These are phyloP conservation scores for Ganoderma lingzhi DNA, from an alignment of 1,284 basidiomycete species.

Conservation along the genomic window DNA sequence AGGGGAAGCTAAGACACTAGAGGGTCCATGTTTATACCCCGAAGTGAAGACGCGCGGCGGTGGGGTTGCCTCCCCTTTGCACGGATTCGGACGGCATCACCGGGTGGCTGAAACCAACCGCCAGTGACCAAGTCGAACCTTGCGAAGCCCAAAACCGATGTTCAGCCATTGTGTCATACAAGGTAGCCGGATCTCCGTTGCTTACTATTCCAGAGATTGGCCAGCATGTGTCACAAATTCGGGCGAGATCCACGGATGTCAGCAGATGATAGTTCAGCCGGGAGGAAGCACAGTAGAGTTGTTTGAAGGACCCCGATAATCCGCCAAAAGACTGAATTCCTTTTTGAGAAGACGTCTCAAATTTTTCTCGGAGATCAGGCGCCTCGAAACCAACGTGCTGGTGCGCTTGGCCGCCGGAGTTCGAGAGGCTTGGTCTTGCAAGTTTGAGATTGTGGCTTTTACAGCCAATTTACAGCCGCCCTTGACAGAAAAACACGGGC, in stretches of 20 bases:
- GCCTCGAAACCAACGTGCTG: neutral
- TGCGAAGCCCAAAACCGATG: slow-evolving; percentile 23
- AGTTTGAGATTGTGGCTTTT: neutral
- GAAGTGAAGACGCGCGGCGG: slow-evolving; percentile 17
- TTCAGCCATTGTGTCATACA: slow-evolving; percentile 25
- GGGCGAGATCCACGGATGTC: slow-evolving; percentile 21
- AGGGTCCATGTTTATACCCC: slow-evolving; percentile 21
- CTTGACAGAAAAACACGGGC: neutral
- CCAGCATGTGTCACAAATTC: slow-evolving; percentile 23
- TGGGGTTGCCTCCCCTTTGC: slow-evolving; percentile 21
- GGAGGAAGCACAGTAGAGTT: slow-evolving; percentile 23
- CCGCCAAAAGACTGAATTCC: neutral
- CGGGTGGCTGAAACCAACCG: slow-evolving; percentile 7
- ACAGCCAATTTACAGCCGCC: neutral
- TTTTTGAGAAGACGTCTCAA: neutral
- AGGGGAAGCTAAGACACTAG: neutral
- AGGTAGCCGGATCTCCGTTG: slow-evolving; percentile 4
- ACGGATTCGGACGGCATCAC: slow-evolving; percentile 9
- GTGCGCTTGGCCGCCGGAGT: neutral
- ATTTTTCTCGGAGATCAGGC: neutral
- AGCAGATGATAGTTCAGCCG: slow-evolving; percentile 24
- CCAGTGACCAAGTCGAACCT: slow-evolving; percentile 14
- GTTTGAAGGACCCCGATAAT: slow-evolving; percentile 4
- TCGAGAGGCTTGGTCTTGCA: neutral
- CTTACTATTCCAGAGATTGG: neutral